These are phyloP conservation scores for Xylariaceae sp. DNA, from an alignment of 2,329 filamentous ascomycete species.

Conservation along the genomic window DNA sequence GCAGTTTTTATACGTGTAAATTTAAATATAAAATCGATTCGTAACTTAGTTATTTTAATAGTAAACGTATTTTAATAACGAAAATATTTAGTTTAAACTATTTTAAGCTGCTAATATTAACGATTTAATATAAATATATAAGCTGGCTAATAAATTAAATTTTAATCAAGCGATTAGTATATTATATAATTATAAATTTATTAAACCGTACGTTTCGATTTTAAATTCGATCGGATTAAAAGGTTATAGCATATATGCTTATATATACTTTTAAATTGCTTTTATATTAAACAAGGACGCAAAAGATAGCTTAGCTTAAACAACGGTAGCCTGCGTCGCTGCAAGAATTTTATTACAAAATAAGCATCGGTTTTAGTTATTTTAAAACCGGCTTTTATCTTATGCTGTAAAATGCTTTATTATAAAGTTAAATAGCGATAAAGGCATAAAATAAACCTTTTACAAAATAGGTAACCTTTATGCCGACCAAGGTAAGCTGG, in stretches of 20 bases:
- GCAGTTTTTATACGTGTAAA: constrained; percentile 13
- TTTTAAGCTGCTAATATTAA: background rate
- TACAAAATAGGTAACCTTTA: constrained; percentile 42
- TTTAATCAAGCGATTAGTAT: constrained; percentile 16
- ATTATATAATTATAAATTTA: constrained; percentile 17
- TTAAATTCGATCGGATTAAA: constrained; percentile 9
- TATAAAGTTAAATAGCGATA: background rate
- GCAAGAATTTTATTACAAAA: background rate
- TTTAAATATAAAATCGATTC: constrained; percentile 11
- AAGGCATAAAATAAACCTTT: constrained; percentile 21
- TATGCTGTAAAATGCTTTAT: constrained; percentile 5
- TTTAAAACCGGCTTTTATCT: constrained; percentile 10
- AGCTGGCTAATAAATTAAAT: constrained; percentile 14
- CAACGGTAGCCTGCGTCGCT: constrained; percentile 4
- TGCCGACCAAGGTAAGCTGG: constrained; percentile 34
- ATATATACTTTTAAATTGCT: constrained; percentile 14
- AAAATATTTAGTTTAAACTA: constrained; percentile 20
- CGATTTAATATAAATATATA: constrained; percentile 1
- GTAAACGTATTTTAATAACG: constrained; percentile 18
- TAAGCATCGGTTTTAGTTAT: constrained; percentile 5
- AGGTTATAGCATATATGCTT: constrained; percentile 20
- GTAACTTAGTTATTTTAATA: constrained; percentile 15
- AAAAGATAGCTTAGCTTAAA: background rate
- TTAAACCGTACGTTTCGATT: constrained; percentile 8
- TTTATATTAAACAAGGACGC: constrained; percentile 8